Evolutionary conservation across 345 rosid species (phyloP), one percentile per base, ranked within the genome.

Genomic region (Eucalyptus decipiens): DNA sequence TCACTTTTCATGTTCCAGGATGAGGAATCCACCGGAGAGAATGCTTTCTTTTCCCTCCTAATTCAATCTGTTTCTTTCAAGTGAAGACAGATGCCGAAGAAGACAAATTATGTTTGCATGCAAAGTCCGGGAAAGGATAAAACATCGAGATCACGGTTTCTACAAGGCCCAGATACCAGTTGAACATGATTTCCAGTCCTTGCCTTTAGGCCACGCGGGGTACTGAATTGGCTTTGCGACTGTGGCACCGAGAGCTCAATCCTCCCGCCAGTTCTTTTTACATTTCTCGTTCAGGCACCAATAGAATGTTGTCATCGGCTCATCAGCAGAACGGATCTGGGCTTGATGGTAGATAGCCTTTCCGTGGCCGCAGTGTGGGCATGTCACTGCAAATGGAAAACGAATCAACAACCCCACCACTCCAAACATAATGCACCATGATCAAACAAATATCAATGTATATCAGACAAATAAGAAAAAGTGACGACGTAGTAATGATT

Each of bases 281-380:
- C 97, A 94, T 47, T 90, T 91, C 65, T 93, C 94, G 51, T 93
- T 93, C 90, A 95, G 86, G 93, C 97, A 95, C 88, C 90, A 91
- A 92, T 93, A 95, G 91, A 95, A 94, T 40, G 95, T 92, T 28
- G 95, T 94, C 50, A 94, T 95, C 1, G 97, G 96, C 88, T 94
- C 95, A 89, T 95, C 96, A 60, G 96, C 97, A 47, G 95, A 95
- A 37, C 95, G 93, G 26, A 93, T 94, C 91, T 94, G 96, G 24
- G 94, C 89, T 90, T 95, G 93, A 67, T 92, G 93, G 91, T 88
- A 95, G 52, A 90, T 88, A 26, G 95, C 96, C 88, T 91, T 90
- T 72, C 96, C 97, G 89, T 89, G 87, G 90, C 91, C 90, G 90
- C 96, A 94, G 89, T 85, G 90, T 8, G 96, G 95, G 90, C 97